These are phyloP conservation scores for Pleurotus sapidus DNA, from an alignment of 768 basidiomycete genomes.

Conservation along the genomic window DNA sequence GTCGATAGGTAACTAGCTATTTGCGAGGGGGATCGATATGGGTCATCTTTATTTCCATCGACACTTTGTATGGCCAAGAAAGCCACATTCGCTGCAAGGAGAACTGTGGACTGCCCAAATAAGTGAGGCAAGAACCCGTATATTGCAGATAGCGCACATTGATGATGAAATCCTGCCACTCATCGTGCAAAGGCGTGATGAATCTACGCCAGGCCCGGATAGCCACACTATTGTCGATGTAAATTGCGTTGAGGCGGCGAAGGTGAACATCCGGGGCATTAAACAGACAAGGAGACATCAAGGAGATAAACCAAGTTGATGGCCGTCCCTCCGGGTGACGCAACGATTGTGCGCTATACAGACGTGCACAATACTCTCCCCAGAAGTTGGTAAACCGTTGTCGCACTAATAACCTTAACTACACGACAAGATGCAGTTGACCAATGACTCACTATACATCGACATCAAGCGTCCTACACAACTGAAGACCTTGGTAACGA, in stretches of 20 bases:
- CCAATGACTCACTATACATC: constrained; percentile 4
- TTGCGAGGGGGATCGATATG: constrained; percentile 24
- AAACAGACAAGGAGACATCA: constrained; percentile 39
- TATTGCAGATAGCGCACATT: constrained; percentile 27
- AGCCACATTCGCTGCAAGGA: constrained; percentile 45
- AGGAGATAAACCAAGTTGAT: constrained; percentile 27
- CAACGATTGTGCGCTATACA: constrained; percentile 27
- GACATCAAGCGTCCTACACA: constrained; percentile 10
- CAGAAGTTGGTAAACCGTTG: constrained; percentile 38
- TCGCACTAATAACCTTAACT: constrained; percentile 17
- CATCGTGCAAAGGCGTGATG: constrained; percentile 29
- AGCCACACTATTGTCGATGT: constrained; percentile 40
- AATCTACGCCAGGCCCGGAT: constrained; percentile 36
- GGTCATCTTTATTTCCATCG: constrained; percentile 14
- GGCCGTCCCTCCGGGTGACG: constrained; percentile 7
- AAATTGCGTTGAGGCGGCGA: too few relatives aligned
- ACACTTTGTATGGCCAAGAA: constrained; percentile 46
- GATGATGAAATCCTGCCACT: constrained; percentile 40
- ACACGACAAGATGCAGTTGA: not conserved
- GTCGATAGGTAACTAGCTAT: constrained; percentile 43
- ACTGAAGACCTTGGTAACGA: too few relatives aligned
- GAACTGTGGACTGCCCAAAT: constrained; percentile 39
- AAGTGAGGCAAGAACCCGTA: too few relatives aligned
- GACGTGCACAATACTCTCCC: constrained; percentile 40
- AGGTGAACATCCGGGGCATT: constrained; percentile 41